Evolutionary conservation across 2,329 filamentous ascomycete genomes (phyloP), one percentile per base, ranked within the genome.

Genomic region (Volutella citrinella): DNA sequence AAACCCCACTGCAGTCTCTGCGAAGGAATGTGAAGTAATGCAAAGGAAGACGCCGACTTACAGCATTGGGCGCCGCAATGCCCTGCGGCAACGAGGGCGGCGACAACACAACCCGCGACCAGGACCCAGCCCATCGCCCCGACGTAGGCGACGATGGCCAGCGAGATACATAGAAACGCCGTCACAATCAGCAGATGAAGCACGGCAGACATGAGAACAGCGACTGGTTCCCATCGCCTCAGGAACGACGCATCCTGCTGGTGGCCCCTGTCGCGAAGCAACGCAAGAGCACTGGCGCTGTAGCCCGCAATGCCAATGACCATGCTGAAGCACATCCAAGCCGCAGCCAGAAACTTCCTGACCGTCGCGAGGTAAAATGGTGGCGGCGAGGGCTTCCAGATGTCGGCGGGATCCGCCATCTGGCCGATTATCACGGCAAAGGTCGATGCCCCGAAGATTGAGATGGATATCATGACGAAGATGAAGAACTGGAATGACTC

Each of bases 381-480:
- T 5, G 30, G 30, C 13, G 19, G 10, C 10, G 16, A 7, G 8
- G 30, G 30, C 19, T 22, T 24, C 30, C 30, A 32, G 20, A 32
- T 23, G 15, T 32, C 30, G 14, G 21, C 21, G 4, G 30, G 30
- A 17, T 32, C 30, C 10, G 30, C 24, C 30, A 32, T 32, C 20
- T 32, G 19, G 5, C 30, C 30, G 14, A 32, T 13, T 3, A 32
- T 13, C 13, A 32, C 30, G 20, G 30, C 20, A 19, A 32, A 32
- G 4, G 30, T 32, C n/a, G 30, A 32, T 3, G 30, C 30, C 14
- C 30, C 30, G 16, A 32, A 32, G 30, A 32, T 24, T 14, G 30
- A 32, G 11, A 30, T 14, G n/a, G 11, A 20, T 7, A 30, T 19
- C 8, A 30, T 14, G 19, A 30, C 14, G n/a, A 19, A 30, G 28